These are phyloP conservation scores for Pseudogymnoascus sp. DNA, from an alignment of 2,329 filamentous ascomycete genomes.

Conservation along the genomic window DNA sequence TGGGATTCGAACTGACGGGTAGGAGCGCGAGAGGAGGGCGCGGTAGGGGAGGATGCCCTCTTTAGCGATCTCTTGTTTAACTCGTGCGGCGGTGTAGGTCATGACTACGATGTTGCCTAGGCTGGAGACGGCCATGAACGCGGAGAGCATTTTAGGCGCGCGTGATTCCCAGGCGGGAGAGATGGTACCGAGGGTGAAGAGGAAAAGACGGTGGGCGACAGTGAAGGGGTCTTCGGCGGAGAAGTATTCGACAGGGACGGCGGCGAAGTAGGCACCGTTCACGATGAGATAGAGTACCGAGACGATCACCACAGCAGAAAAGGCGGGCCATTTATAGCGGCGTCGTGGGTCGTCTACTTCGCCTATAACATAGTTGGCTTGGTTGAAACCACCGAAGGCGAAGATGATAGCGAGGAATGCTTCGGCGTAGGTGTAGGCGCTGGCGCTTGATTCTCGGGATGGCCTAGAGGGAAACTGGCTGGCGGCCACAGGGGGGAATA, in stretches of 20 bases:
- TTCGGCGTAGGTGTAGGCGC: constrained; percentile 26
- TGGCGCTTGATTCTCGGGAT: not conserved
- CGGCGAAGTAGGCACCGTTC: constrained; percentile 38
- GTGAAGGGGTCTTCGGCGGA: constrained; percentile 19
- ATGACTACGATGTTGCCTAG: constrained; percentile 50
- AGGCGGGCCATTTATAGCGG: constrained; percentile 30
- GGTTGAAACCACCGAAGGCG: constrained; percentile 35
- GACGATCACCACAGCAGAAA: constrained; percentile 28
- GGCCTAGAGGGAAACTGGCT: not conserved
- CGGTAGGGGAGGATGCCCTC: constrained; percentile 46
- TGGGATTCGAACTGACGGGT: not conserved
- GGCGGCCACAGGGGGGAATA: not conserved
- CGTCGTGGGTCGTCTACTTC: constrained; percentile 34
- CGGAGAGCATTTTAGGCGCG: constrained; percentile 35
- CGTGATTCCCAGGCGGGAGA: constrained; percentile 19
- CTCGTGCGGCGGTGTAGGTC: constrained; percentile 46
- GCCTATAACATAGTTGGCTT: constrained; percentile 36
- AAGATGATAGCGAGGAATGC: constrained; percentile 39
- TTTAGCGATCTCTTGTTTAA: constrained; percentile 54
- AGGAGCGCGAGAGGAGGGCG: constrained; percentile 35
- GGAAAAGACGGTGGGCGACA: constrained; percentile 31
- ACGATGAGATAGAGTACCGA: constrained; percentile 32
- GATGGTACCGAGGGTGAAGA: constrained; percentile 27
- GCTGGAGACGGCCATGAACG: constrained; percentile 44
- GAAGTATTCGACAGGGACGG: constrained; percentile 24